Conservation (phyloP, 768 basidiomycete genomes). For the Lactarius pseudohatsudake region DNA sequence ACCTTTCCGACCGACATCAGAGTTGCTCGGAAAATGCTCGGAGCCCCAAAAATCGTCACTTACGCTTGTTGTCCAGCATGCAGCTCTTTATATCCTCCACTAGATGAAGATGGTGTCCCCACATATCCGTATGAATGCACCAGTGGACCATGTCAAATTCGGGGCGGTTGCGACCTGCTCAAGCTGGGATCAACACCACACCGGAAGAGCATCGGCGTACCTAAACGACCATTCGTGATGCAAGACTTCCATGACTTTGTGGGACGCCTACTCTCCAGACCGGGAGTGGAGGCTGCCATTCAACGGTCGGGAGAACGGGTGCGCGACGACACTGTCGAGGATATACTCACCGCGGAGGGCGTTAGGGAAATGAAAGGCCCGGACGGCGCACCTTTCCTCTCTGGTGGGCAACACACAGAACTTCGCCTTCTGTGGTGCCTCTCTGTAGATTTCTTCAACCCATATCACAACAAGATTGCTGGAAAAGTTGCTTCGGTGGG, state of each 20-base stretch:
- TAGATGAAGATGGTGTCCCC: too few relatives aligned
- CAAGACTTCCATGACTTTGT: conserved; percentile 8
- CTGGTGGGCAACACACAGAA: too few relatives aligned
- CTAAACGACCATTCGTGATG: conserved; percentile 5
- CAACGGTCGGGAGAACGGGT: not conserved
- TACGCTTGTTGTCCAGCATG: too few relatives aligned
- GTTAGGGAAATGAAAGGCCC: not conserved
- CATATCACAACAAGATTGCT: too few relatives aligned
- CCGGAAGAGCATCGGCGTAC: conserved; percentile 3
- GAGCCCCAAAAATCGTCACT: too few relatives aligned
- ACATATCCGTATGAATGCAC: too few relatives aligned
- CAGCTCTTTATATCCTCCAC: too few relatives aligned
- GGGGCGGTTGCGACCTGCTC: not conserved
- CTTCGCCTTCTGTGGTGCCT: too few relatives aligned
- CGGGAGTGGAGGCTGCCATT: conserved; percentile 1
- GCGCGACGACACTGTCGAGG: not conserved
- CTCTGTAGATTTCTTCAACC: too few relatives aligned
- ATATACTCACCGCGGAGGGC: conserved; percentile 2
- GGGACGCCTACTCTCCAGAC: not conserved
- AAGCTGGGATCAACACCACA: conserved; percentile 4
- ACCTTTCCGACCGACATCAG: conserved; percentile 9
- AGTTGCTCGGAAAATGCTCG: too few relatives aligned
- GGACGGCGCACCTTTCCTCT: too few relatives aligned
- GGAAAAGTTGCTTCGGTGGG: too few relatives aligned
- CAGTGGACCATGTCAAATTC: not conserved